These are phyloP conservation scores for Peronospora farinosa DNA, from an alignment of 352 stramenopile species.

Conservation along the genomic window DNA sequence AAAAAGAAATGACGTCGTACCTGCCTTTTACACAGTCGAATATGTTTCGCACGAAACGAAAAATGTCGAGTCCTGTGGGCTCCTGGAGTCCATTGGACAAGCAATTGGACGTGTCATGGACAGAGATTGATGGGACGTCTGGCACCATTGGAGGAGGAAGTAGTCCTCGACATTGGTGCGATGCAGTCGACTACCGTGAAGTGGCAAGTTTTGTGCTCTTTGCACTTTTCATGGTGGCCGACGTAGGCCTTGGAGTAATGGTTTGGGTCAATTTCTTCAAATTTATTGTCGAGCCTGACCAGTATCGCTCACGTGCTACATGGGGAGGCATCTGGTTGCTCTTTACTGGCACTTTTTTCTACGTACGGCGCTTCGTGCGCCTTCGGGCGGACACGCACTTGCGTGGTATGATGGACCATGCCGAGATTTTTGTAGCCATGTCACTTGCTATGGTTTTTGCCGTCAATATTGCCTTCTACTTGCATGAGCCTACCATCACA, in stretches of 20 bases:
- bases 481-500: constrained; percentile 51
- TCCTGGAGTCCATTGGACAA: constrained; percentile 35
- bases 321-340: constrained; percentile 53
- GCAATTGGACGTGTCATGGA: constrained; percentile 19
- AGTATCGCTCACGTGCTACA: constrained; percentile 36
- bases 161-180: constrained; percentile 23
- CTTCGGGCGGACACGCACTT: constrained; percentile 36
- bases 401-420: constrained; percentile 42
- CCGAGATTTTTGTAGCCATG: constrained; percentile 62
- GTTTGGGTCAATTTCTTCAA: constrained; percentile 65
- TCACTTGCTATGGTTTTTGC: constrained; percentile 62
- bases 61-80: constrained; percentile 46
- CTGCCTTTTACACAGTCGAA: constrained; percentile 31
- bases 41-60: constrained; percentile 43
- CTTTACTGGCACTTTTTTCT: constrained; percentile 39
- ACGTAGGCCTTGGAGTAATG: constrained; percentile 42
- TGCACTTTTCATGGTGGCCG: constrained; percentile 32
- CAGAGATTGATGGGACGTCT: constrained; percentile 5
- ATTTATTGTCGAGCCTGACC: constrained; percentile 49
- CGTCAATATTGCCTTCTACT: constrained; percentile 66
- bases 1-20: constrained; percentile 32
- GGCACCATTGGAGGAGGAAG: constrained; percentile 15
- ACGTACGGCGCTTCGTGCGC: constrained; percentile 41
- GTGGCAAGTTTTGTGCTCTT: constrained; percentile 42
- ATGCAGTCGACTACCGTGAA: constrained; percentile 38